These are phyloP conservation scores for Sarocladiaceae sp. DNA, from an alignment of 2,329 filamentous ascomycete species.

Conservation along the genomic window DNA sequence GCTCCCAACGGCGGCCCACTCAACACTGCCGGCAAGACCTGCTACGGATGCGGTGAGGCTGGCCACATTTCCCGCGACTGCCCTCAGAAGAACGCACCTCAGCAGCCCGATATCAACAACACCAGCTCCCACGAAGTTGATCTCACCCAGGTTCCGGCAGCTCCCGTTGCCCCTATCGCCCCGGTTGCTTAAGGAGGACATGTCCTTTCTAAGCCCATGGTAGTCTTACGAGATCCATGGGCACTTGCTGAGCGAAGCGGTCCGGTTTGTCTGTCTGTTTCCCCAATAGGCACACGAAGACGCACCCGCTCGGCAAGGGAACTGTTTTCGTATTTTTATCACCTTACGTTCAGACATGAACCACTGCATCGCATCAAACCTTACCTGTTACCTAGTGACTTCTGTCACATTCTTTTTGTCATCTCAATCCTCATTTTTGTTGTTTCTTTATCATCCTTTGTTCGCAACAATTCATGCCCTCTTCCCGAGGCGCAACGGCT, in stretches of 20 bases:
- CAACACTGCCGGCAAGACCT: slow-evolving; percentile 96
- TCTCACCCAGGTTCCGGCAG: slow-evolving; percentile 34
- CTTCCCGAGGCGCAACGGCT: slow-evolving; percentile 1
- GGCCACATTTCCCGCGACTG: slow-evolving; percentile 97
- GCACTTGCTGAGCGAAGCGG: slow-evolving; percentile 6
- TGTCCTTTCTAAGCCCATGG: slow-evolving; percentile 3
- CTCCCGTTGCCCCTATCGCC: slow-evolving; percentile 42
- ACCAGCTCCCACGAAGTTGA: slow-evolving; percentile 41
- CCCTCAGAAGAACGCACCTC: slow-evolving; percentile 65
- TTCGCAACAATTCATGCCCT: slow-evolving; percentile 4
- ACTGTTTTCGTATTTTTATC: not conserved
- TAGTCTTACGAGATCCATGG: slow-evolving; percentile 10
- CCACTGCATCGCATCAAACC: slow-evolving; percentile 8
- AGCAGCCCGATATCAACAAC: slow-evolving; percentile 43
- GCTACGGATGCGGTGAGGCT: slow-evolving; percentile 94
- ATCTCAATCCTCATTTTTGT: not conserved
- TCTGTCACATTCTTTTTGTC: not conserved
- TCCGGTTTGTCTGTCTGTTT: not conserved
- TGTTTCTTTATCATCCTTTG: slow-evolving; percentile 8
- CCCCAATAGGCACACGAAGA: not conserved
- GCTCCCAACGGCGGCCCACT: slow-evolving; percentile 93
- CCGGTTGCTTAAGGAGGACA: slow-evolving; percentile 30
- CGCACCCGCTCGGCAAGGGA: not conserved
- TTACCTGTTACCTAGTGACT: slow-evolving; percentile 1
- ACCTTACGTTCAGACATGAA: slow-evolving; percentile 7